Evolutionary conservation across 2,329 filamentous ascomycete species (phyloP).

Genomic region (Alternaria dauci): DNA sequence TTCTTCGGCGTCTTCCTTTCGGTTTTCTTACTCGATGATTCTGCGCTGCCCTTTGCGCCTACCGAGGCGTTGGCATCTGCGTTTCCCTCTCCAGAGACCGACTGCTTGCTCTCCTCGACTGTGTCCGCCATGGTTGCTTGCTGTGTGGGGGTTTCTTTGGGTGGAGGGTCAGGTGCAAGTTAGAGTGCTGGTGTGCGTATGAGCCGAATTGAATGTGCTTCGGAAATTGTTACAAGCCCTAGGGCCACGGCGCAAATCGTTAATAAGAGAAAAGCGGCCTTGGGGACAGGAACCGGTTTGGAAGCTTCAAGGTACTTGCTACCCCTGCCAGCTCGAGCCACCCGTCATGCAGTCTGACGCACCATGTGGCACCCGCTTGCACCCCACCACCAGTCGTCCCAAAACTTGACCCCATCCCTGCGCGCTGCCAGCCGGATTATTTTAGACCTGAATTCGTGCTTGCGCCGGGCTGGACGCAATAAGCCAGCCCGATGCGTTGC

Average conservation of each 20-base stretch:
- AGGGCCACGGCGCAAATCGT: slow-evolving; percentile 39
- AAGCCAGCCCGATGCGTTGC: slow-evolving; percentile 13
- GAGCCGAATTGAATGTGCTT: slow-evolving; percentile 27
- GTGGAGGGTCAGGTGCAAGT: slow-evolving; percentile 12
- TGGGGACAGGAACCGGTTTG: slow-evolving; percentile 50
- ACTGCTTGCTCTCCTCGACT: slow-evolving; percentile 49
- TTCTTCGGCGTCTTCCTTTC: slow-evolving; percentile 61
- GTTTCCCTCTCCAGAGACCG: slow-evolving; percentile 49
- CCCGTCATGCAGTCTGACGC: slow-evolving; percentile 50
- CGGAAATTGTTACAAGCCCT: slow-evolving; percentile 24
- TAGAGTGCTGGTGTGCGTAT: slow-evolving; percentile 9
- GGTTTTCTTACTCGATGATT: slow-evolving; percentile 55
- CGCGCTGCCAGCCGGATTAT: slow-evolving; percentile 6
- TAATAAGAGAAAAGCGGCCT: slow-evolving; percentile 43
- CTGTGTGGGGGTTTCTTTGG: slow-evolving; percentile 18
- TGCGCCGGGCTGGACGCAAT: no score
- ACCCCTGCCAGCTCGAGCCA: slow-evolving; percentile 48
- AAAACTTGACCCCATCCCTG: slow-evolving; percentile 48
- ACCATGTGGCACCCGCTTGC: slow-evolving; percentile 42
- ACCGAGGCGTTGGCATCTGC: slow-evolving; percentile 48
- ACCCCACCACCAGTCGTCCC: slow-evolving; percentile 34
- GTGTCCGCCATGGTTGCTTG: slow-evolving; percentile 50
- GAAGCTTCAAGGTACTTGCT: slow-evolving; percentile 37
- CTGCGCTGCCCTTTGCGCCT: slow-evolving; percentile 48
- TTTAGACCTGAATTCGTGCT: neutral